Conservation (phyloP, 441 rosid genomes). For the Melastoma candidum region DNA sequence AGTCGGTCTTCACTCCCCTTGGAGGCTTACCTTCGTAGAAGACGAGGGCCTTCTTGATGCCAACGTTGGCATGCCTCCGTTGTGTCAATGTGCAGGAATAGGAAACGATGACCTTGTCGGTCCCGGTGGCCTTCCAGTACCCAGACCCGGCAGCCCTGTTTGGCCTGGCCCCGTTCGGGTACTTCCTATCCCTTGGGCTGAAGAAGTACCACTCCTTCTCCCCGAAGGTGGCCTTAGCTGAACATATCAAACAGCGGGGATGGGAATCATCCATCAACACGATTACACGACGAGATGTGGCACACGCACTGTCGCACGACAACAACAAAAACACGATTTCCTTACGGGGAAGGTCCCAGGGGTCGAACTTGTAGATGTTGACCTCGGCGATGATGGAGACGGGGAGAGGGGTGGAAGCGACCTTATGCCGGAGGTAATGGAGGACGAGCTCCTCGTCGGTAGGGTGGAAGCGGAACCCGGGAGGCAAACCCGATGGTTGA, state of each 20-base stretch:
- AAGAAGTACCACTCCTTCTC: slow-evolving; percentile 85
- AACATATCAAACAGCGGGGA: neutral
- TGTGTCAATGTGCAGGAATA: slow-evolving; percentile 15
- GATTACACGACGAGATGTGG: too few species aligned
- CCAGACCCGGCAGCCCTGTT: too few species aligned
- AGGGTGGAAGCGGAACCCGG: slow-evolving; percentile 12
- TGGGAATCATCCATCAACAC: too few species aligned
- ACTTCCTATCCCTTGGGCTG: too few species aligned
- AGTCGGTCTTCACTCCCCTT: slow-evolving; percentile 75
- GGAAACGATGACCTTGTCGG: slow-evolving; percentile 23
- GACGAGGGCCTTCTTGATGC: slow-evolving; percentile 89
- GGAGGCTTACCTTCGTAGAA: slow-evolving; percentile 91
- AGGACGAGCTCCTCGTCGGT: too few species aligned
- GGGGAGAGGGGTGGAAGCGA: too few species aligned
- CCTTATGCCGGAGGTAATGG: too few species aligned
- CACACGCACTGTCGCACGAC: too few species aligned
- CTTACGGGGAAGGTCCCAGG: slow-evolving; percentile 70
- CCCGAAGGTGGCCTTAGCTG: slow-evolving; percentile 67
- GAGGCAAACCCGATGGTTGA: slow-evolving; percentile 60
- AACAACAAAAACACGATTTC: neutral
- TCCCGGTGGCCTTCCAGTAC: too few species aligned
- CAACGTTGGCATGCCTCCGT: slow-evolving; percentile 44
- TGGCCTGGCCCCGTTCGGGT: too few species aligned
- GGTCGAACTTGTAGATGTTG: slow-evolving; percentile 60
- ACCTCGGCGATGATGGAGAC: slow-evolving; percentile 1